These are phyloP conservation scores for Eutrema salsugineum DNA, from an alignment of 441 rosid species.

Conservation along the genomic window DNA sequence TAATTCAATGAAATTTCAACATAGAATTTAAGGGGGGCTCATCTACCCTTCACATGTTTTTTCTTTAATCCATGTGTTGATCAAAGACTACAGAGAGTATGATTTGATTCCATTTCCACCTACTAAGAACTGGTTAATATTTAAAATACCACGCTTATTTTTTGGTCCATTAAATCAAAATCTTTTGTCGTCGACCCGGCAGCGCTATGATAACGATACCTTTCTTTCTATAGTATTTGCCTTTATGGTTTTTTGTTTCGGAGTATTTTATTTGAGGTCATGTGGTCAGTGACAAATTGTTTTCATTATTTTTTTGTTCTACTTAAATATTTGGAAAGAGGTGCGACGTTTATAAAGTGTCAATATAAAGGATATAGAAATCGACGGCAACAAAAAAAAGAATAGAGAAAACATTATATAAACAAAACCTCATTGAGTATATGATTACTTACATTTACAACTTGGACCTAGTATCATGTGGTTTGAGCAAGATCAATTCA, in stretches of 20 bases:
- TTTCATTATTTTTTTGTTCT: not conserved
- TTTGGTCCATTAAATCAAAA: not conserved
- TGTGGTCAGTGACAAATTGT: not conserved
- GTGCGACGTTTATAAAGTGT: not conserved
- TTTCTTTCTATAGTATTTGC: not conserved
- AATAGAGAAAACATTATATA: not conserved
- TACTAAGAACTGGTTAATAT: not conserved
- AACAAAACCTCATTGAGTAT: not conserved
- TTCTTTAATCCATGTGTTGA: not conserved
- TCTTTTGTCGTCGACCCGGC: not conserved
- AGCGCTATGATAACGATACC: not conserved
- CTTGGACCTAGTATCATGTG: not conserved
- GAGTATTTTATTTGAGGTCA: not conserved
- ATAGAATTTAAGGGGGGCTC: not conserved
- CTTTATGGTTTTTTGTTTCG: not conserved
- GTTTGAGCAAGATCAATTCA: not conserved
- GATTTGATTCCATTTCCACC: conserved; percentile 14
- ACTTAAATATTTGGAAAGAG: not conserved
- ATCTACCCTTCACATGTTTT: conserved; percentile 11
- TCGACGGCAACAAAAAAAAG: not conserved
- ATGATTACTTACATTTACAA: not conserved
- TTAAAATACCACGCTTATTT: not conserved
- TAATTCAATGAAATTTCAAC: not conserved
- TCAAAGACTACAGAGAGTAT: not conserved
- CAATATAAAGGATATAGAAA: not conserved